phyloP scores from a whole-genome alignment of 345 rosid genomes.

The Camelina sativa region DNA sequence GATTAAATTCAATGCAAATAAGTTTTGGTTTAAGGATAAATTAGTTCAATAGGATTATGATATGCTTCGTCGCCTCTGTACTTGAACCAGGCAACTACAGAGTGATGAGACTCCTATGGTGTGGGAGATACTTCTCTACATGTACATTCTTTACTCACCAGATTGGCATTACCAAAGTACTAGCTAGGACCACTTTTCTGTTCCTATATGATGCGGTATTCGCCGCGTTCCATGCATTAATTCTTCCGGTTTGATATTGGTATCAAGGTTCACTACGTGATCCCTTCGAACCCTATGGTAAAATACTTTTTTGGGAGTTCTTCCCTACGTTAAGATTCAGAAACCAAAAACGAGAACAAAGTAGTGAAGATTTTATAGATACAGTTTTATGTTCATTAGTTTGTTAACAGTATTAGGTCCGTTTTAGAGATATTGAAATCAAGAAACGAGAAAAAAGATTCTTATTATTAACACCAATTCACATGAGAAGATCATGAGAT shows the following conservation, averaged over 20 bases:
- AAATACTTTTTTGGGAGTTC: too few relatives aligned
- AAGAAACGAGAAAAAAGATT: background rate
- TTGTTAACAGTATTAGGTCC: background rate
- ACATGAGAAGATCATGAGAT: slow-evolving; percentile 5
- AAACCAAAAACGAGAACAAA: slow-evolving; percentile 59
- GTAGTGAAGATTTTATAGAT: slow-evolving; percentile 14
- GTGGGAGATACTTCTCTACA: slow-evolving; percentile 92
- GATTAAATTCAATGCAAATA: too few relatives aligned
- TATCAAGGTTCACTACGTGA: slow-evolving; percentile 79
- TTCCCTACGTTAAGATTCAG: slow-evolving; percentile 67
- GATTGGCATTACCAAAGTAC: slow-evolving; percentile 93
- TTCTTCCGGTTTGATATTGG: slow-evolving; percentile 61
- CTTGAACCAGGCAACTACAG: slow-evolving; percentile 8
- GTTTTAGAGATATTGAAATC: background rate
- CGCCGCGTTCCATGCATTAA: slow-evolving; percentile 58
- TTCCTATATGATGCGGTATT: slow-evolving; percentile 79
- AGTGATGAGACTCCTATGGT: slow-evolving; percentile 63
- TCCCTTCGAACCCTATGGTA: slow-evolving; percentile 43
- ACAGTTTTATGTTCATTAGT: slow-evolving; percentile 19
- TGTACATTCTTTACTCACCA: slow-evolving; percentile 90
- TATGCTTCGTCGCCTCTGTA: background rate
- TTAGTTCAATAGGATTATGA: background rate
- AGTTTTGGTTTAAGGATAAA: too few relatives aligned
- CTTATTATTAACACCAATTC: background rate
- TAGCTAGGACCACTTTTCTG: slow-evolving; percentile 90